A percentile compares a stretch with the other conserved stretches of the same genome.
These are phyloP conservation scores for Candida mattraensis DNA, from an alignment of 805 yeast genomes.

Conservation along the genomic window DNA sequence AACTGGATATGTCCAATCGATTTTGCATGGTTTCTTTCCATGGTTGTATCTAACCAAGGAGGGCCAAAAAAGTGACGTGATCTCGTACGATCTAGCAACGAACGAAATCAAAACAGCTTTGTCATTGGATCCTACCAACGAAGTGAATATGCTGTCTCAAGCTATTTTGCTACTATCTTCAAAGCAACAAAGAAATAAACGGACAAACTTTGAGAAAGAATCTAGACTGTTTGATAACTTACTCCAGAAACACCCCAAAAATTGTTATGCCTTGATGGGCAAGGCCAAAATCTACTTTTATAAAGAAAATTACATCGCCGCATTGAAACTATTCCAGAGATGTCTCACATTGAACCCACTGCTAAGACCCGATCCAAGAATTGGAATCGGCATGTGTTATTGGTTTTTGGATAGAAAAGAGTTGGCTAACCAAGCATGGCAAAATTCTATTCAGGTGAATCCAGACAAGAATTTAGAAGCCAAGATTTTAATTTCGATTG, in stretches of 20 bases:
- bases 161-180: conserved; percentile 66
- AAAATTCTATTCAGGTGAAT: conserved; percentile 67
- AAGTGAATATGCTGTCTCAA: conserved; percentile 59
- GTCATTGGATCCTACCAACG: conserved; percentile 43
- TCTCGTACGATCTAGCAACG: conserved; percentile 29
- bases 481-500: conserved; percentile 62
- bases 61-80: conserved; percentile 24
- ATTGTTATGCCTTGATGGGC: conserved; percentile 75
- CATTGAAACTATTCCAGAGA: conserved; percentile 82
- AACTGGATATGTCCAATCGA: conserved; percentile 42
- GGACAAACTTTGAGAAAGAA: conserved; percentile 69
- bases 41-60: conserved; percentile 68
- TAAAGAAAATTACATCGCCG: conserved; percentile 68
- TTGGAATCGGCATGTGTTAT: conserved; percentile 92
- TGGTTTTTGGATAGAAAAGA: conserved; percentile 82
- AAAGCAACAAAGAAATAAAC: conserved; percentile 58
- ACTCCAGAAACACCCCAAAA: conserved; percentile 52
- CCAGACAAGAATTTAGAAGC: conserved; percentile 57
- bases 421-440: conserved; percentile 83
- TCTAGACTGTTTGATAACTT: conserved; percentile 65
- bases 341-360: conserved; percentile 74
- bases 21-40: conserved; percentile 60
- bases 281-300: conserved; percentile 79
- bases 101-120: conserved; percentile 45
- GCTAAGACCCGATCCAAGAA: conserved; percentile 85